A percentile compares a stretch with the other conserved stretches of the same genome.
These are phyloP conservation scores for Trichoderma pleuroti DNA, from an alignment of 2,329 filamentous ascomycete species.

Conservation along the genomic window DNA sequence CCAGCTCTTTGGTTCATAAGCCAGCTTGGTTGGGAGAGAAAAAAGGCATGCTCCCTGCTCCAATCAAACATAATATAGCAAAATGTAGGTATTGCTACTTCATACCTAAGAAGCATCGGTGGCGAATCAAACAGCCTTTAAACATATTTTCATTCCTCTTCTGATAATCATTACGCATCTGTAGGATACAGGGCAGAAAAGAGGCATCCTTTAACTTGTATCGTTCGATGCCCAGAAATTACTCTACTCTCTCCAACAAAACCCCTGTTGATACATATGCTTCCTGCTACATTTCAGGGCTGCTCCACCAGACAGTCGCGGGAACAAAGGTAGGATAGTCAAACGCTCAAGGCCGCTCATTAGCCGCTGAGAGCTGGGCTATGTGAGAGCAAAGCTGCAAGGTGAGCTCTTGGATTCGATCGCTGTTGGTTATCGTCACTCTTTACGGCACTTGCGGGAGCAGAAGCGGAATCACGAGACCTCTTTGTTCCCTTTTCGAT, in stretches of 20 bases:
- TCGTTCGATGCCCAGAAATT: neutral
- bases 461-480: conserved; percentile 44
- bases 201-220: neutral
- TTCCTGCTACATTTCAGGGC: neutral
- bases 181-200: neutral
- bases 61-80: neutral
- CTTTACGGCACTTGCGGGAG: conserved; percentile 44
- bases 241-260: neutral
- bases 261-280: neutral
- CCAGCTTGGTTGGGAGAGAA: neutral
- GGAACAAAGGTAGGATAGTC: neutral
- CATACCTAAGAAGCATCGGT: neutral
- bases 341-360: neutral
- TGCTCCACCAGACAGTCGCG: neutral
- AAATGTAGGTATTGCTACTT: neutral
- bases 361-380: neutral
- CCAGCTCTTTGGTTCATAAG: neutral
- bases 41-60: neutral
- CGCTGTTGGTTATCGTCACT: conserved; percentile 46
- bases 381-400: conserved; percentile 23
- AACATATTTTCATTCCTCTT: neutral
- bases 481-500: conserved; percentile 44
- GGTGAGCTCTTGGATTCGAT: conserved; percentile 26
- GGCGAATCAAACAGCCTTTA: neutral
- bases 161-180: neutral